Evolutionary conservation across 306 rosid species (phyloP).

Genomic region (Vachellia collinsii): DNA sequence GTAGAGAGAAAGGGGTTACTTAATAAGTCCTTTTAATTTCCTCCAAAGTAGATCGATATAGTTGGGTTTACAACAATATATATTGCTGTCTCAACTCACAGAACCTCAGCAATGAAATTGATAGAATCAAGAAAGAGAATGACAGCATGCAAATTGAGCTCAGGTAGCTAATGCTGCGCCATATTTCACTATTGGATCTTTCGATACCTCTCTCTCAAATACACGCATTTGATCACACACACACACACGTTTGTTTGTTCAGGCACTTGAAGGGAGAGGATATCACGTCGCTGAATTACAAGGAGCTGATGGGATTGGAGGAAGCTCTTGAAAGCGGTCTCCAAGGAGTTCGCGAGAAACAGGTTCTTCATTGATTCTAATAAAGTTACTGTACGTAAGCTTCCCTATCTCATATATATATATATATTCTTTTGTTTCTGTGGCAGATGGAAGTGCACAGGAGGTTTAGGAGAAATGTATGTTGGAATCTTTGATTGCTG

Average conservation of each 20-base stretch:
- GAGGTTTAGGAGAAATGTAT: constrained; percentile 64
- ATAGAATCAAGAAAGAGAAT: constrained; percentile 84
- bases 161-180: constrained; percentile 45
- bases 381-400: neutral
- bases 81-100: constrained; percentile 39
- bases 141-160: constrained; percentile 86
- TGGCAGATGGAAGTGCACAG: constrained; percentile 59
- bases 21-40: neutral
- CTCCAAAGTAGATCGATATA: neutral
- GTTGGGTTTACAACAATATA: constrained; percentile 26
- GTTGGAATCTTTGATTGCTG: constrained; percentile 22
- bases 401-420: constrained; percentile 22
- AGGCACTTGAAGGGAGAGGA: constrained; percentile 97
- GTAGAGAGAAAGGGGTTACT: neutral
- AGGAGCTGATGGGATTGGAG: constrained; percentile 73
- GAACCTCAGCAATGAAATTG: constrained; percentile 84
- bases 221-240: neutral
- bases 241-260: neutral
- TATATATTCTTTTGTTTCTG: constrained; percentile 17
- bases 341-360: constrained; percentile 50
- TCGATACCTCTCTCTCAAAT: neutral
- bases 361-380: constrained; percentile 45
- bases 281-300: constrained; percentile 66
- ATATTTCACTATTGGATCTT: constrained; percentile 16
- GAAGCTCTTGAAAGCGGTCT: constrained; percentile 77